Conservation (phyloP, 352 stramenopile genomes). For the Phytopythium chamaehyphon region DNA sequence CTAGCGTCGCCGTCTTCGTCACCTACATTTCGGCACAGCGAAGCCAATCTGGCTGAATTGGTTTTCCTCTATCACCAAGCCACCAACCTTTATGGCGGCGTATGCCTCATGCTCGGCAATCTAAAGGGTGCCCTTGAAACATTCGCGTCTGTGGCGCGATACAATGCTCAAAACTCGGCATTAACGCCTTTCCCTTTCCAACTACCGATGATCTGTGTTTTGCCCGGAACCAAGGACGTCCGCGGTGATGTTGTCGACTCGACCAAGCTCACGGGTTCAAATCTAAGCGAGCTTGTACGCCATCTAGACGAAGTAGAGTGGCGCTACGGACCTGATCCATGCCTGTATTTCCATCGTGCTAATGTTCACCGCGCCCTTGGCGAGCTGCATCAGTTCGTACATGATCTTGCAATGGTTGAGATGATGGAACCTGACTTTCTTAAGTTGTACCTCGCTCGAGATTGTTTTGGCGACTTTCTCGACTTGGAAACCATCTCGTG, state of each 20-base stretch:
- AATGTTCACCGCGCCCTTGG: slow-evolving; percentile 45
- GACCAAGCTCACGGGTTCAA: slow-evolving; percentile 36
- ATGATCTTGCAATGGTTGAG: slow-evolving; percentile 47
- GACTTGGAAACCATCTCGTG: slow-evolving; percentile 58
- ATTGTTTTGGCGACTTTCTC: slow-evolving; percentile 44
- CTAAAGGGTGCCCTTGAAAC: slow-evolving; percentile 45
- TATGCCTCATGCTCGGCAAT: slow-evolving; percentile 52
- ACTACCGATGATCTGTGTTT: slow-evolving; percentile 39
- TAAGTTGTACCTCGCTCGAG: slow-evolving; percentile 24
- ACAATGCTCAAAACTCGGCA: neutral
- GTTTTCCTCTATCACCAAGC: slow-evolving; percentile 33
- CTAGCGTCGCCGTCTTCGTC: neutral
- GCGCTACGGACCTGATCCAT: slow-evolving; percentile 50
- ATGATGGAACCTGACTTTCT: slow-evolving; percentile 44
- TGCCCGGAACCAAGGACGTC: slow-evolving; percentile 32
- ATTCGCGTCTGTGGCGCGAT: slow-evolving; percentile 29
- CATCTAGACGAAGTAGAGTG: slow-evolving; percentile 54
- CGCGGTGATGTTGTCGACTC: slow-evolving; percentile 42
- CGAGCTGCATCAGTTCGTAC: slow-evolving; percentile 33
- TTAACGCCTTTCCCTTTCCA: slow-evolving; percentile 13
- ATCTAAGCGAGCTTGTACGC: slow-evolving; percentile 34
- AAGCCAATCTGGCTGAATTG: slow-evolving; percentile 12
- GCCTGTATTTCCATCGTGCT: slow-evolving; percentile 56
- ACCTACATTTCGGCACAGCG: neutral
- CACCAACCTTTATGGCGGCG: slow-evolving; percentile 37